Percentiles rank a stretch among this genome's conserved stretches.
phyloP scores from a whole-genome alignment of 768 basidiomycete genomes.

The Coprinellus micaceus region DNA sequence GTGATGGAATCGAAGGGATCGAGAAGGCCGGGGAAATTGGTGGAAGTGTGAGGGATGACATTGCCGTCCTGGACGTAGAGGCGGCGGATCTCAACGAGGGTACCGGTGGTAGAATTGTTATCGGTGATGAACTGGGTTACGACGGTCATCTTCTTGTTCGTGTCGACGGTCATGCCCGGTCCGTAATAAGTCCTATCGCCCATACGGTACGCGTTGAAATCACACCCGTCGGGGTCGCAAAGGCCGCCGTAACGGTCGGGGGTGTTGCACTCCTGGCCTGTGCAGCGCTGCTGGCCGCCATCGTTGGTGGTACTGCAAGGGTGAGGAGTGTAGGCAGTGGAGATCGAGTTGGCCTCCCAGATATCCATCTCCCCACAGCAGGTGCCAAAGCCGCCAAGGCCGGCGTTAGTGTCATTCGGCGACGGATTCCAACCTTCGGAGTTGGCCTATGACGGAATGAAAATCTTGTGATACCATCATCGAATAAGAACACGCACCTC shows the following conservation, averaged over 20 bases:
- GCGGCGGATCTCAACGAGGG: slow-evolving; percentile 50
- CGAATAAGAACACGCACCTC: slow-evolving; percentile 32
- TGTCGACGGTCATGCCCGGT: slow-evolving; percentile 50
- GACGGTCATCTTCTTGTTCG: slow-evolving; percentile 47
- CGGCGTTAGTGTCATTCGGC: slow-evolving; percentile 40
- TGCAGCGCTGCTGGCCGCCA: slow-evolving; percentile 38
- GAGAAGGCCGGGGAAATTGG: slow-evolving; percentile 42
- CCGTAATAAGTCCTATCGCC: slow-evolving; percentile 46
- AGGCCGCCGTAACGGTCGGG: slow-evolving; percentile 40
- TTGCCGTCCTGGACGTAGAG: slow-evolving; percentile 52
- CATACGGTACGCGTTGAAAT: slow-evolving; percentile 62
- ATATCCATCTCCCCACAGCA: slow-evolving; percentile 60
- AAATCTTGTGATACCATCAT: not conserved
- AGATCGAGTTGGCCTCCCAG: slow-evolving; percentile 53
- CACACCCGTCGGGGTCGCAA: slow-evolving; percentile 57
- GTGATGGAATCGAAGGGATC: slow-evolving; percentile 43
- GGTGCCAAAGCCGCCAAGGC: slow-evolving; percentile 43
- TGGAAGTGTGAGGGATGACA: slow-evolving; percentile 48
- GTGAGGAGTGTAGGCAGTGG: slow-evolving; percentile 52
- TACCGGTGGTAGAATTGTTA: slow-evolving; percentile 42
- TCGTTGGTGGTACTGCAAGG: slow-evolving; percentile 33
- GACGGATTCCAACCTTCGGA: slow-evolving; percentile 36
- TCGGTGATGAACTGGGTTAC: slow-evolving; percentile 56
- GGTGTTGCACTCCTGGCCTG: slow-evolving; percentile 37
- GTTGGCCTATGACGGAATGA: slow-evolving; percentile 41